Evolutionary conservation across 441 rosid genomes (phyloP), one percentile per base, ranked within the genome.

Genomic region (Kokia cookei): DNA sequence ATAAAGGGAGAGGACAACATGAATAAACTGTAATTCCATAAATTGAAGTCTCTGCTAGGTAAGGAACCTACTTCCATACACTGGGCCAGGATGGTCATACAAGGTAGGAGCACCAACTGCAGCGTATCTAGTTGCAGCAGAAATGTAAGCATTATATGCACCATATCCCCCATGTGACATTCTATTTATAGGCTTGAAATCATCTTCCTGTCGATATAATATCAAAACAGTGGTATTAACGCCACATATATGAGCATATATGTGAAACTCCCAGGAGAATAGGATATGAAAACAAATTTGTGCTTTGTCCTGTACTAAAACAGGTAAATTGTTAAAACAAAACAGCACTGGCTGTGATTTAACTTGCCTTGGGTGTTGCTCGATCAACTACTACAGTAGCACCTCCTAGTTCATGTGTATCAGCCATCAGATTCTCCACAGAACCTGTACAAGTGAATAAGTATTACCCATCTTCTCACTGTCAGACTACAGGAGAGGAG

Each of bases 61-160:
- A 19, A 48, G 40, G 65, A 65, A 62, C 95, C 84, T 88, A 94
- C 98, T 88, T 88, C 91, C 97, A 79, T 94, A 94, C 27, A 84
- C 63, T 3, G 92, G 72, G 65, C 88, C 88, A 0, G 91, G 89
- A 81, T 87, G 96, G 73, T 94, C 99, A 79, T 94, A 94, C 73
- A 94, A 74, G 32, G 98, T 93, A 74, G 97, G 98, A 83, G 98
- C 89, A 82, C 98, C 96, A 54, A 89, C 84, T 1, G 93, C 90
- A 59, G 98, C 99, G 62, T 94, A 94, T 88, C 98, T 90, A 75
- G 97, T 91, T 15, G 99, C 94, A 22, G 98, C 96, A 77, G 97
- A 90, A 76, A 94, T 93, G 77, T 94, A 94, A 14, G 98, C 97
- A 84, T 91, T 89, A 74, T 93, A 94, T 27, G 99, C 99, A 77